Percentiles rank a stretch among this genome's conserved stretches.
phyloP scores from a whole-genome alignment of 208 protist species.

The Leishmania arabica region DNA sequence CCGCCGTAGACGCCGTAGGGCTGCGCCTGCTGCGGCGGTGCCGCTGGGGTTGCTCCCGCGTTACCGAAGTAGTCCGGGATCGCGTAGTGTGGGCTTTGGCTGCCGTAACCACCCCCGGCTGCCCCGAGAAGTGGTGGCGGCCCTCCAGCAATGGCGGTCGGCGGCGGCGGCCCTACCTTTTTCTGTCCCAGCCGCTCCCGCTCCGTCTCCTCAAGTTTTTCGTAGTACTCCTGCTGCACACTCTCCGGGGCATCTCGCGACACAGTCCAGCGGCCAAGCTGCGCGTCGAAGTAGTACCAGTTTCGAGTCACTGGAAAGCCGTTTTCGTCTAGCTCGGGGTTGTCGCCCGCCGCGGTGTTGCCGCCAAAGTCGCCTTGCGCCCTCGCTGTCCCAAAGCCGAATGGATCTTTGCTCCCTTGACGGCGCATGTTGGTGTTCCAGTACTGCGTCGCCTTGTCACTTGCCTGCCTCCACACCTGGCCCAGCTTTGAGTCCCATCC shows the following conservation, averaged over 20 bases:
- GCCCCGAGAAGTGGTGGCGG: background rate
- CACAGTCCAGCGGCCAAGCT: conserved; percentile 75
- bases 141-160: background rate
- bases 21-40: background rate
- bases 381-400: conserved; percentile 20
- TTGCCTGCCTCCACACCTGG: conserved; percentile 28
- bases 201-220: conserved; percentile 62
- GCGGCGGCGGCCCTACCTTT: conserved; percentile 41
- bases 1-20: background rate
- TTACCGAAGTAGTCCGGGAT: conserved; percentile 68
- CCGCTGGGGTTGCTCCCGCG: background rate
- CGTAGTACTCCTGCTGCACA: conserved; percentile 62
- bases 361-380: conserved; percentile 5
- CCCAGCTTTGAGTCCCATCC: conserved; percentile 31
- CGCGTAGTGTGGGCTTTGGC: conserved; percentile 61
- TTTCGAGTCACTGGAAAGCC: conserved; percentile 80
- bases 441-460: conserved; percentile 34
- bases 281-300: conserved; percentile 84
- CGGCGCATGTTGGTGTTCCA: conserved; percentile 29
- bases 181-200: conserved; percentile 49
- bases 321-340: conserved; percentile 76
- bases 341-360: conserved; percentile 26
- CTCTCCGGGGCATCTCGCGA: conserved; percentile 69
- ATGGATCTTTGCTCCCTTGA: conserved; percentile 15
- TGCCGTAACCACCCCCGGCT: background rate